phyloP scores from a whole-genome alignment of 2,329 filamentous ascomycete genomes.

The Hypoxylon sp. region DNA sequence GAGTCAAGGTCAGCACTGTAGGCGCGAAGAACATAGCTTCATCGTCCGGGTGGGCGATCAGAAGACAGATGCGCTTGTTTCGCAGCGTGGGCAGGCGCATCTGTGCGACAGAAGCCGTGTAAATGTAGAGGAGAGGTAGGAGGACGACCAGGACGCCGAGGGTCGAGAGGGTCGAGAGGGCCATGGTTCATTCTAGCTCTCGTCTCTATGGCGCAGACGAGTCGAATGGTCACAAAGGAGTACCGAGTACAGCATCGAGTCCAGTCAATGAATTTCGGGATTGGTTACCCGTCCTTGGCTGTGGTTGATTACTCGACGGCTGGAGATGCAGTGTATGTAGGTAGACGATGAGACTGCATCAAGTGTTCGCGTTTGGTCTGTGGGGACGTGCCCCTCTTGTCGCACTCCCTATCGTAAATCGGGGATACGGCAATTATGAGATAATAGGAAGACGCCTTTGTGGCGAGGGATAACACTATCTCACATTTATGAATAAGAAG shows the following conservation, averaged over 20 bases:
- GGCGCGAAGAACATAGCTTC: conserved; percentile 99
- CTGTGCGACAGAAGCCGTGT: conserved; percentile 61
- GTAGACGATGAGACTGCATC: conserved; percentile 14
- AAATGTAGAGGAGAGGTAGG: conserved; percentile 65
- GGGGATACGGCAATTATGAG: conserved; percentile 5
- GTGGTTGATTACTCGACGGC: neutral
- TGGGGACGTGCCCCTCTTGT: conserved; percentile 4
- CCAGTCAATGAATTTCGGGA: conserved; percentile 11
- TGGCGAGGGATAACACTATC: neutral
- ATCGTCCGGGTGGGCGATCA: conserved; percentile 98
- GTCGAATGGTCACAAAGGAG: neutral
- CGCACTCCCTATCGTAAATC: conserved; percentile 14
- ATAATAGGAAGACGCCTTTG: neutral
- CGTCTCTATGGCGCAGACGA: neutral
- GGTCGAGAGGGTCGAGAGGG: conserved; percentile 45
- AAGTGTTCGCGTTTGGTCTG: conserved; percentile 19
- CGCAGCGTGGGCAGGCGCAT: conserved; percentile 73
- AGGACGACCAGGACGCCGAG: conserved; percentile 55
- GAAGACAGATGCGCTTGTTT: conserved; percentile 88
- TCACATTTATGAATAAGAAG: too few relatives aligned
- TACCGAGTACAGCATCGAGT: neutral
- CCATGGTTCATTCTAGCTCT: conserved; percentile 11
- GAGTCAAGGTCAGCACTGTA: conserved; percentile 84
- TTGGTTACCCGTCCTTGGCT: conserved; percentile 6
- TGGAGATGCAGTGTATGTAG: conserved; percentile 7